These are phyloP conservation scores for Penicillium sp. DNA, from an alignment of 2,329 filamentous ascomycete genomes.

Conservation along the genomic window DNA sequence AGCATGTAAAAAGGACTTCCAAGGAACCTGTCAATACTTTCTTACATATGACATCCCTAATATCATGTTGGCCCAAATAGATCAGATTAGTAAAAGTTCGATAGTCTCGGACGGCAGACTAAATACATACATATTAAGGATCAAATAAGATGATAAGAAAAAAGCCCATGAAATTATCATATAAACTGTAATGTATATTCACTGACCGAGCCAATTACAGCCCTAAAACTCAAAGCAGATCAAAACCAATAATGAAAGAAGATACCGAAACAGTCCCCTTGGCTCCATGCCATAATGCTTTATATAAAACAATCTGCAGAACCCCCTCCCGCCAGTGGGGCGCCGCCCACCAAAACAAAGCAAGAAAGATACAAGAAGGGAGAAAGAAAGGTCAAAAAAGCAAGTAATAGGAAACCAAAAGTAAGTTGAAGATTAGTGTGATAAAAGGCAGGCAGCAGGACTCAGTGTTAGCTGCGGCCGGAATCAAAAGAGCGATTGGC, in stretches of 20 bases:
- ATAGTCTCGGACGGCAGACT: too few species aligned
- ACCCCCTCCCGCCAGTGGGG: conserved; percentile 17
- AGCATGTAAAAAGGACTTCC: too few species aligned
- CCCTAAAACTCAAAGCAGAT: conserved; percentile 8
- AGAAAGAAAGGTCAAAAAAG: conserved; percentile 3
- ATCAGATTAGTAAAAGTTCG: too few species aligned
- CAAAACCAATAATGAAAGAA: conserved; percentile 7
- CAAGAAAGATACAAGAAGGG: conserved; percentile 1
- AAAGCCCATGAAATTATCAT: neutral
- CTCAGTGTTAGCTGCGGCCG: conserved; percentile 11
- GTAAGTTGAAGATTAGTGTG: conserved; percentile 1
- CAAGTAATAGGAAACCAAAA: conserved; percentile 4
- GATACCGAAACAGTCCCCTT: conserved; percentile 16
- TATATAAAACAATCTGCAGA: conserved; percentile 14
- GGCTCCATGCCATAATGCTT: conserved; percentile 25
- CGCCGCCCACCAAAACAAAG: conserved; percentile 17
- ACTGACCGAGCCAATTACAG: conserved; percentile 7
- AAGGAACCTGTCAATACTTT: too few species aligned
- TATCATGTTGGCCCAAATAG: too few species aligned
- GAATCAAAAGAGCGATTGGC: conserved; percentile 15
- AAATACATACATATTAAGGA: neutral
- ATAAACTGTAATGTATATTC: conserved; percentile 11
- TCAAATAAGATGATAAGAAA: neutral
- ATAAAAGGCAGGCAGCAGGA: neutral
- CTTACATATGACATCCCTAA: too few species aligned